Conservation (phyloP, 108 stramenopile species). For the Pseudonitzschia pungens region DNA sequence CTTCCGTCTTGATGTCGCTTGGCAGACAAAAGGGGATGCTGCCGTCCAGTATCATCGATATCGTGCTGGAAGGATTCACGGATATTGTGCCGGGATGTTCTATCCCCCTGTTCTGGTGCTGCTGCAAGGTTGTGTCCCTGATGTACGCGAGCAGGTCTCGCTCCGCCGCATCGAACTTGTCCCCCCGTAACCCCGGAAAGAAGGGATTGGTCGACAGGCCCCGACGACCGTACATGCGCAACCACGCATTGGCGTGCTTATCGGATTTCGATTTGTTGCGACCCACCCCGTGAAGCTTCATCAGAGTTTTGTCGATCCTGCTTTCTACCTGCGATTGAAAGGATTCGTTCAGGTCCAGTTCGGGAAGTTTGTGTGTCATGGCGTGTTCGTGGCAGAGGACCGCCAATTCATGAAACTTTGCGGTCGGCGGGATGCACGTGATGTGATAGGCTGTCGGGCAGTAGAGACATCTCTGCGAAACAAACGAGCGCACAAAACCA, state of each 20-base stretch:
- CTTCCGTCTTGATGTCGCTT: conserved; percentile 60
- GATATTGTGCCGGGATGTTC: neutral
- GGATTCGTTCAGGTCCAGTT: conserved; percentile 57
- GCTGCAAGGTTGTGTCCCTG: neutral
- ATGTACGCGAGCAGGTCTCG: neutral
- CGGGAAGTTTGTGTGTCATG: conserved; percentile 59
- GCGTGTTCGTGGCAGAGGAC: conserved; percentile 86
- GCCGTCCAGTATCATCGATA: conserved; percentile 8
- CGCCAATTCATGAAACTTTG: conserved; percentile 80
- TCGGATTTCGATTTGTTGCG: neutral
- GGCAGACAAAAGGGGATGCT: conserved; percentile 60
- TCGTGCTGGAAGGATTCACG: conserved; percentile 2
- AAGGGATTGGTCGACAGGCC: conserved; percentile 22
- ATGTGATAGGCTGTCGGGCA: conserved; percentile 86
- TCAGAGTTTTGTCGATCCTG: conserved; percentile 35
- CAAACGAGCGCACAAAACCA: neutral
- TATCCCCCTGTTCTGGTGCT: neutral
- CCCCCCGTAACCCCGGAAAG: conserved; percentile 34
- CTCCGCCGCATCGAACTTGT: conserved; percentile 13
- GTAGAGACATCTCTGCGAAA: conserved; percentile 63
- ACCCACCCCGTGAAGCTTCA: conserved; percentile 29
- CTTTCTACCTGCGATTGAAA: conserved; percentile 54
- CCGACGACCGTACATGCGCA: neutral
- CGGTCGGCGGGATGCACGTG: conserved; percentile 83
- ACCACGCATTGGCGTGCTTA: conserved; percentile 4